Conservation (phyloP, 2,329 filamentous ascomycete species). For the Neofusicoccum kwambonambiense region DNA sequence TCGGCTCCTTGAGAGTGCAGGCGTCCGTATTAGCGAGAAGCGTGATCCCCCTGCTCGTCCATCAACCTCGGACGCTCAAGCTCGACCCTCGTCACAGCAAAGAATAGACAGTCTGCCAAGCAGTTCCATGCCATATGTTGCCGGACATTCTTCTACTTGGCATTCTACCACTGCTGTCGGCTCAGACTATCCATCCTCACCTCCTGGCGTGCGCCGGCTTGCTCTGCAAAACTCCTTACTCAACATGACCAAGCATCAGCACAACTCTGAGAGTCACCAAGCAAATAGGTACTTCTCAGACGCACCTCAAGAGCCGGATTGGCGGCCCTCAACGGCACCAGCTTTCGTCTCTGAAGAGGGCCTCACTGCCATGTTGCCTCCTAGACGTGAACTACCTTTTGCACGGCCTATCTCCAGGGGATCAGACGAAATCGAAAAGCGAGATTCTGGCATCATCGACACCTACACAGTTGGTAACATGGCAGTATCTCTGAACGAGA, state of each 20-base stretch:
- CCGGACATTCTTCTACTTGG: neutral
- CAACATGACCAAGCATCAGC: slow-evolving; percentile 1
- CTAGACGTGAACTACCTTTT: slow-evolving; percentile 42
- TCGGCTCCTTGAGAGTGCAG: slow-evolving; percentile 2
- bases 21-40: neutral
- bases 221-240: slow-evolving; percentile 23
- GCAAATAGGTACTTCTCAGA: neutral
- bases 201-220: neutral
- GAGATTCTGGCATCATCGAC: neutral
- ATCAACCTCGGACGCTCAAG: neutral
- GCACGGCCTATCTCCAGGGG: neutral
- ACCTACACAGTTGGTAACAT: neutral
- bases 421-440: neutral
- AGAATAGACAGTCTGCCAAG: neutral
- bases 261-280: neutral
- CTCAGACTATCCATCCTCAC: neutral
- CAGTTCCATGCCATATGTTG: neutral
- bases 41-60: neutral
- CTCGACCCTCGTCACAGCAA: neutral
- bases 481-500: neutral
- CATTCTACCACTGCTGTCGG: neutral
- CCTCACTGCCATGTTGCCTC: slow-evolving; percentile 30
- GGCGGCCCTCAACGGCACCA: slow-evolving; percentile 21
- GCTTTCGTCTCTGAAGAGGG: slow-evolving; percentile 20
- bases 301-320: neutral